Evolutionary conservation across 2,329 filamentous ascomycete genomes (phyloP).

Genomic region (Diaporthe ilicicola): DNA sequence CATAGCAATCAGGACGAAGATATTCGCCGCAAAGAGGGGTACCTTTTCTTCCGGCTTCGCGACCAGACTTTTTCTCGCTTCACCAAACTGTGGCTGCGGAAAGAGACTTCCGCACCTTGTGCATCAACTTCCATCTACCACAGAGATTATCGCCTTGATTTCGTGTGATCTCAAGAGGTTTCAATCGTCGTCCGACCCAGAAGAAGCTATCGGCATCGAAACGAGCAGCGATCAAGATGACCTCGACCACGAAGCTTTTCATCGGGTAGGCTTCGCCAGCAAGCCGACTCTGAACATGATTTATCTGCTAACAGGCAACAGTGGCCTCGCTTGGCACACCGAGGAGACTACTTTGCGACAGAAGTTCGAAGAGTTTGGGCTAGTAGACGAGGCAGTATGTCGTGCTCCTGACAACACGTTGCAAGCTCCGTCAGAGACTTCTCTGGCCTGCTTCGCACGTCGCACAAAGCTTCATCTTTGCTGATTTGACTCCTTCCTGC

Average conservation of each 20-base stretch:
- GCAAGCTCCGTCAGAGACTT: not conserved
- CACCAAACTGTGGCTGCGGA: not conserved
- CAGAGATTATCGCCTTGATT: not conserved
- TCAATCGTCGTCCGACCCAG: constrained; percentile 30
- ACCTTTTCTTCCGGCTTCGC: constrained; percentile 19
- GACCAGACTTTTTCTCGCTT: constrained; percentile 10
- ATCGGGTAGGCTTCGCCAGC: constrained; percentile 74
- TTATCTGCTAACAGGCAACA: constrained; percentile 48
- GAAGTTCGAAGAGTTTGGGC: constrained; percentile 93
- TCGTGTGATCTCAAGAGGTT: not conserved
- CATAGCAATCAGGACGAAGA: not conserved
- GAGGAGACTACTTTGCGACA: constrained; percentile 85
- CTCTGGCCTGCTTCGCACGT: not conserved
- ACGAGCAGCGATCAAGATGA: constrained; percentile 64
- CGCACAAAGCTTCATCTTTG: not conserved
- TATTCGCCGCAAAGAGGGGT: constrained; percentile 25
- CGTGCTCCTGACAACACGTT: not conserved
- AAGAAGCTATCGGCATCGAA: constrained; percentile 17
- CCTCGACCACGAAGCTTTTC: constrained; percentile 79
- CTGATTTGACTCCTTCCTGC: not conserved
- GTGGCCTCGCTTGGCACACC: constrained; percentile 98
- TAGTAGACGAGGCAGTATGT: constrained; percentile 94
- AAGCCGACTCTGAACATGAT: not conserved
- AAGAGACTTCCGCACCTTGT: not conserved
- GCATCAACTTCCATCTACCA: not conserved